Base-by-base conservation (phyloP, 1,284 basidiomycete genomes). In the Garcileccinum viscosum region DNA sequence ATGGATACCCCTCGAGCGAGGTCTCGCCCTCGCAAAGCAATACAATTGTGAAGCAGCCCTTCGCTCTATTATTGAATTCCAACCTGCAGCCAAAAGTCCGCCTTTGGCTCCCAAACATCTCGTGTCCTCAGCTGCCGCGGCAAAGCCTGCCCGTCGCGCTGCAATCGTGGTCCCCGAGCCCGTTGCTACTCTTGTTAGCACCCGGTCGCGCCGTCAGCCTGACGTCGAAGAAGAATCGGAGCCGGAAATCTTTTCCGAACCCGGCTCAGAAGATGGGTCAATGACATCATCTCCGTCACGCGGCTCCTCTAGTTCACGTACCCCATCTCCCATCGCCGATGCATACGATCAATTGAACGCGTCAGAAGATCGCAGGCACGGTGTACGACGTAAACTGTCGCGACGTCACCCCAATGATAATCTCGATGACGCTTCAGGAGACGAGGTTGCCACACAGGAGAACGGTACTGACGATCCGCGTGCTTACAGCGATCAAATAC, bases 51-150 rank as follows among this genome's bases (percentile, higher is more conserved):
- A 97, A 74, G 80, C 85, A 32, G 85, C 95, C 19, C 87, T 99
- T n/a, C 92, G 95, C 40, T 95, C 98, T 32, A 95, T 99, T 72
- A 95, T 99, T 71, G 96, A 98, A 79, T 99, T 97, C 79, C 90
- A 94, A 67, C 95, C 97, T 9, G 92, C 93, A 5, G 91, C 93
- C 11, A 94, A 94, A 77, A 98, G 97, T 67, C 98, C 98, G 2
- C 98, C 98, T 27, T 89, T 95, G 38, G 98, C 98, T 27, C 98
- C 98, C 17, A 99, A 99, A 82, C 98, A 99, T 81, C 86, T 96
- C 50, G 94, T 94, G 22, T 90, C 94, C 15, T 83, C 88, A 1
- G 84, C 80, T 63, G 84, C 90, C 61, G 82, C 88, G 73, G 80
- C 83, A 59, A 83, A 88, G 79, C 87, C 89, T 66, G 77, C 85